phyloP scores from a whole-genome alignment of 2,329 filamentous ascomycete species.

The Ascosphaera aggregata region DNA sequence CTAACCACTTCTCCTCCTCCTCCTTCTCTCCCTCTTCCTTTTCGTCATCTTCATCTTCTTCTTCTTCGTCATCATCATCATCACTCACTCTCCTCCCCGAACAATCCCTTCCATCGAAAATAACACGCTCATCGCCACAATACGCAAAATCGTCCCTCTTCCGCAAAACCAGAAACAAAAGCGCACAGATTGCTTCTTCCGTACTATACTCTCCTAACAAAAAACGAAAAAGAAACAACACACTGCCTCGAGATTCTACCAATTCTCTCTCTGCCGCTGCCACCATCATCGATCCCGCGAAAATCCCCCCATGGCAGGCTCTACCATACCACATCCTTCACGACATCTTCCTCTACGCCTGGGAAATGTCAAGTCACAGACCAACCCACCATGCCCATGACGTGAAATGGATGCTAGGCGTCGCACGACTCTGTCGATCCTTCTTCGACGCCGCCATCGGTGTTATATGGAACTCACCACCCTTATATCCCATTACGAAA shows the following conservation, averaged over 20 bases:
- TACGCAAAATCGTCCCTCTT: constrained; percentile 3
- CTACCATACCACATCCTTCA: constrained; percentile 47
- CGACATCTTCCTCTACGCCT: constrained; percentile 45
- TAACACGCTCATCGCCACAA: constrained; percentile 3
- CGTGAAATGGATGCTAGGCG: constrained; percentile 36
- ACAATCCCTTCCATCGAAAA: background rate
- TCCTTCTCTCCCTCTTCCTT: background rate
- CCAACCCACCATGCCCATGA: constrained; percentile 21
- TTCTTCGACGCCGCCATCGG: constrained; percentile 53
- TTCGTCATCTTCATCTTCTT: too few relatives aligned
- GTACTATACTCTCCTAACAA: constrained; percentile 2
- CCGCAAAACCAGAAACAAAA: constrained; percentile 4
- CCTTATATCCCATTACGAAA: constrained; percentile 31
- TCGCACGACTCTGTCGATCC: constrained; percentile 36
- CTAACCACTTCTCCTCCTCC: too few relatives aligned
- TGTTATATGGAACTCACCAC: constrained; percentile 46
- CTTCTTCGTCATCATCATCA: too few relatives aligned
- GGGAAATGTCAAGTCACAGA: constrained; percentile 14
- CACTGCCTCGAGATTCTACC: constrained; percentile 5
- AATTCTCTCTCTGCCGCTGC: too few relatives aligned
- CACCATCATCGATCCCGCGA: constrained; percentile 9
- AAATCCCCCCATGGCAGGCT: constrained; percentile 32
- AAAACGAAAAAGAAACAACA: constrained; percentile 2
- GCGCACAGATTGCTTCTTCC: constrained; percentile 1
- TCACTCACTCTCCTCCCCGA: background rate